phyloP scores from a whole-genome alignment of 306 rosid species.

The Cyclanthera cordifolia region DNA sequence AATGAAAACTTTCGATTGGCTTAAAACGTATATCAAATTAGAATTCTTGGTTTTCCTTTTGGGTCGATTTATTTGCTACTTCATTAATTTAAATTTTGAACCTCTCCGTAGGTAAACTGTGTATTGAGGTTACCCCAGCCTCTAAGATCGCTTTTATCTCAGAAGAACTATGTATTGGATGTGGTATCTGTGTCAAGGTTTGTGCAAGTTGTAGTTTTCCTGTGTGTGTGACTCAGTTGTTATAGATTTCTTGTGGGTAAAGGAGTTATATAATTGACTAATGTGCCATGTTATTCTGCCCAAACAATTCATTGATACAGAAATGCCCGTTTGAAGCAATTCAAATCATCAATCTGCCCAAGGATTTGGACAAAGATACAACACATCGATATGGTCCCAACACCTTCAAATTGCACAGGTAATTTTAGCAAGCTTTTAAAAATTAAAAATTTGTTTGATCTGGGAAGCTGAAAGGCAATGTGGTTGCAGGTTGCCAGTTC shows the following conservation, averaged over 20 bases:
- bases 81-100: neutral
- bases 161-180: conserved; percentile 93
- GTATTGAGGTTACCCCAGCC: conserved; percentile 78
- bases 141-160: conserved; percentile 85
- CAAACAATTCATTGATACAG: conserved; percentile 25
- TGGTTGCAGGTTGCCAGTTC: conserved; percentile 72
- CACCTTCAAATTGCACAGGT: conserved; percentile 95
- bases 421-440: conserved; percentile 5
- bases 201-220: neutral
- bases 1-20: no score
- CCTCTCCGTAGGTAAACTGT: conserved; percentile 57
- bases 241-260: neutral
- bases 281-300: no score
- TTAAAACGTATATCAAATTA: no score
- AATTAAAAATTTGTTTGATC: neutral
- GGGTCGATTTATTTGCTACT: neutral
- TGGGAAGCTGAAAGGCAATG: conserved; percentile 12
- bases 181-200: conserved; percentile 96
- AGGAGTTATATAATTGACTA: neutral
- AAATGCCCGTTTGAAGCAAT: conserved; percentile 98
- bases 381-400: conserved; percentile 93
- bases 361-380: conserved; percentile 79
- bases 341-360: conserved; percentile 87
- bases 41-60: no score
- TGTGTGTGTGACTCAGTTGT: neutral